Evolutionary conservation across 176 grass and related monocot genomes (phyloP), one percentile per base, ranked within the genome.

Genomic region (Triticum dicoccoides): DNA sequence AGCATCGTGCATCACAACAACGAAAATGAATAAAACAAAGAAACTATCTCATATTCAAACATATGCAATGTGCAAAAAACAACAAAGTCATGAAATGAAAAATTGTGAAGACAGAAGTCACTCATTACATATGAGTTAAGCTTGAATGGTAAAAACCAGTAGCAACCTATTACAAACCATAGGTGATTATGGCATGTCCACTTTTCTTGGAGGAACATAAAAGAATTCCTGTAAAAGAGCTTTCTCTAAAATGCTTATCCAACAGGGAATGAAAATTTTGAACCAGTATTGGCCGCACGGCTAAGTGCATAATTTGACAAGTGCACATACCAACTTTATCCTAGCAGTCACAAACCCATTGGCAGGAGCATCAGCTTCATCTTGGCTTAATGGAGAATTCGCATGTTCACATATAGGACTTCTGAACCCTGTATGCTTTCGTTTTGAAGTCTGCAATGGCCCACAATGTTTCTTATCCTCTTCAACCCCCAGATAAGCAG

Each of bases 361-460:
- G 35, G 20, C 56, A 80, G 86, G 77, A 72, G 45, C 85, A 91
- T 94, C 91, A 71, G 82, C 79, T 83, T 95, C 93, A 85, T 92
- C 89, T 86, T 94, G 94, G 83, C 86, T 92, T 79, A 82, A 89
- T 87, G 91, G 91, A 90, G 93, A 94, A 78, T 95, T 92, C 70
- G 69, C 76, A 81, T 18, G 73, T 80, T 98, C 91, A 83, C 87
- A 98, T 58, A 98, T 92, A 82, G 96, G 93, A 86, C 93, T 98
- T 89, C 86, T 95, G 86, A 98, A 98, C 20, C 92, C 96, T 30
- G 69, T 79, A 54, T 94, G 84, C 65, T 92, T 89, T 42, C 93
- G 71, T 83, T 95, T 98, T 81, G 88, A 56, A 86, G 86, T 95
- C 21, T 84, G 83, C 61, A 73, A 33, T 35, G 66, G 52, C 51